Percentiles rank a stretch among this genome's conserved stretches.
These are phyloP conservation scores for Rhizoclosmatium sp. DNA, from an alignment of 192 early-diverging fungal species.

Conservation along the genomic window DNA sequence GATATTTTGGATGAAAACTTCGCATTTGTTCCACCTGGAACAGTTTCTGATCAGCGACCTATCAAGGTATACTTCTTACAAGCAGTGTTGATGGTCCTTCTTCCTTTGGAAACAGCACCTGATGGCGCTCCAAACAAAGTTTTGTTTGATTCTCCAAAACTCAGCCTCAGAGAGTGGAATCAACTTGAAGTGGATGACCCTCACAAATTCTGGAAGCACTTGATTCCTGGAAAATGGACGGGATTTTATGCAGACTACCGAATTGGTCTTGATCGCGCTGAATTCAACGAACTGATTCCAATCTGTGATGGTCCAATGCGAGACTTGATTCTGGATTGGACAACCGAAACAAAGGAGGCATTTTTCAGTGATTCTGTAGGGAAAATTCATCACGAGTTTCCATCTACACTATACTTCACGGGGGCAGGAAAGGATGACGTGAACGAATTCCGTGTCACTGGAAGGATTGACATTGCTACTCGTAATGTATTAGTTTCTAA, in stretches of 20 bases:
- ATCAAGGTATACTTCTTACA: neutral
- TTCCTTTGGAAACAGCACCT: neutral
- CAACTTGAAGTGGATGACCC: no score
- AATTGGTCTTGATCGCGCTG: neutral
- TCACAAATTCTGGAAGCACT: neutral
- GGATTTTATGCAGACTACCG: slow-evolving; percentile 27
- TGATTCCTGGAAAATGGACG: slow-evolving; percentile 18
- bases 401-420: neutral
- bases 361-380: neutral
- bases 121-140: no score
- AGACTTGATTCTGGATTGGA: slow-evolving; percentile 3
- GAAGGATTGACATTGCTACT: neutral
- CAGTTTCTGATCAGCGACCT: no score
- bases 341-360: neutral
- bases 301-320: slow-evolving; percentile 21
- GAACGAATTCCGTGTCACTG: neutral
- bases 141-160: no score
- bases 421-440: slow-evolving; percentile 5
- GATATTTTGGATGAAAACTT: no score
- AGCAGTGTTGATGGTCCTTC: neutral
- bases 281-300: no score
- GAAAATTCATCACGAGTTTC: neutral
- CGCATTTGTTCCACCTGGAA: no score
- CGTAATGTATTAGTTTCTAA: no score
- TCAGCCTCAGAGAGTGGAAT: no score